Evolutionary conservation across 495 filamentous ascomycete genomes (phyloP).

Genomic region (Monascus purpureus): DNA sequence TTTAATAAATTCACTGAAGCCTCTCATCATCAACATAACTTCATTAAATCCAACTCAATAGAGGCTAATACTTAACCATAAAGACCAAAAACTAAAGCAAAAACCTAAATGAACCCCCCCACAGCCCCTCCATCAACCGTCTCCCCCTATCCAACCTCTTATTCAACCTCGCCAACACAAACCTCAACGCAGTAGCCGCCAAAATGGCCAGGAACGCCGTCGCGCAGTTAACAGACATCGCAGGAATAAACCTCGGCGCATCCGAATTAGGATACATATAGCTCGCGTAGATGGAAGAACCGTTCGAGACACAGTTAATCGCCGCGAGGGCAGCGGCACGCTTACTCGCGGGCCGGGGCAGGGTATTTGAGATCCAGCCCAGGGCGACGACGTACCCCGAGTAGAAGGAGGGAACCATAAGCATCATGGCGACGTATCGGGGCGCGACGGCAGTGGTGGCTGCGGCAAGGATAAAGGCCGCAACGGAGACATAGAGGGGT

Average conservation of each 20-base stretch:
- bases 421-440: constrained; percentile 70
- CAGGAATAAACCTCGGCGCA: constrained; percentile 35
- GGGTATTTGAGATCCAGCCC: constrained; percentile 65
- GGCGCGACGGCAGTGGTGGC: constrained; percentile 48
- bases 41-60: no score
- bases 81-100: neutral
- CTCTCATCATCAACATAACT: no score
- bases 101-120: neutral
- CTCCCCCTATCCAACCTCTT: constrained; percentile 48
- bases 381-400: constrained; percentile 57
- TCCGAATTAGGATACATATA: constrained; percentile 52
- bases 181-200: constrained; percentile 46
- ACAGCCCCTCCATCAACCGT: neutral
- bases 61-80: no score
- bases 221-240: constrained; percentile 61
- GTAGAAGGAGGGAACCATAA: constrained; percentile 49
- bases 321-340: constrained; percentile 67
- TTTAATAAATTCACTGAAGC: no score
- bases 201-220: constrained; percentile 53
- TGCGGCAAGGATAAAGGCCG: constrained; percentile 64
- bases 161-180: constrained; percentile 56
- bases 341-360: constrained; percentile 75
- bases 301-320: constrained; percentile 72
- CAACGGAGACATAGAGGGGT: constrained; percentile 54
- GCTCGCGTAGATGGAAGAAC: constrained; percentile 53